phyloP scores from a whole-genome alignment of 2,329 filamentous ascomycete species.

The Ceratocystis huliohia region DNA sequence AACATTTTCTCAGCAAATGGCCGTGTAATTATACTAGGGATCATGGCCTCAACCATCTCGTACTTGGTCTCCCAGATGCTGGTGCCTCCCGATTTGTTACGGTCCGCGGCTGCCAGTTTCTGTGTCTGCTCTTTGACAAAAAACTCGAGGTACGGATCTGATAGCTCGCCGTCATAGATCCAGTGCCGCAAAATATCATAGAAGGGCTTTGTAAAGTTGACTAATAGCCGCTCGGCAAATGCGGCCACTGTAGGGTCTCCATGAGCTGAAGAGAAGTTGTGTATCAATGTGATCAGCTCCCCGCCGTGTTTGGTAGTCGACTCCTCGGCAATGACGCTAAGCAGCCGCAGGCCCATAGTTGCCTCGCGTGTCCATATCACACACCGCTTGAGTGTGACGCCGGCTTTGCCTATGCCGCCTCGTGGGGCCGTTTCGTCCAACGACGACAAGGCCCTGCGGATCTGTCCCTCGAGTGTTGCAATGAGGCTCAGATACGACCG shows the following conservation, averaged over 20 bases:
- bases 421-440: constrained; percentile 56
- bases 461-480: constrained; percentile 84
- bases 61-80: constrained; percentile 79
- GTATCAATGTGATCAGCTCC: constrained; percentile 84
- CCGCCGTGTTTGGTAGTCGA: constrained; percentile 73
- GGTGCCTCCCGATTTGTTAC: constrained; percentile 45
- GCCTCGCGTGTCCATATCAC: constrained; percentile 96
- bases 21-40: constrained; percentile 78
- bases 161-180: constrained; percentile 97
- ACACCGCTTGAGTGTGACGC: constrained; percentile 87
- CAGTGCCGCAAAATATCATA: constrained; percentile 92
- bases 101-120: constrained; percentile 37
- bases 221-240: constrained; percentile 80
- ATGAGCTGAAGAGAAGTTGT: constrained; percentile 83
- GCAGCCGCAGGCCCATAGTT: constrained; percentile 83
- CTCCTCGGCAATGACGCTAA: constrained; percentile 90
- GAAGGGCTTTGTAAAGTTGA: constrained; percentile 82
- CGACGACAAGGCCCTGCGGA: constrained; percentile 64
- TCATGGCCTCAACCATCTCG: constrained; percentile 45
- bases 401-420: constrained; percentile 65
- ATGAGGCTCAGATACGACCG: constrained; percentile 83
- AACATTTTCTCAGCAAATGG: constrained; percentile 96
- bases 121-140: constrained; percentile 63
- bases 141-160: constrained; percentile 92
- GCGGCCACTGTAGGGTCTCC: constrained; percentile 88